A percentile compares a stretch with the other conserved stretches of the same genome.
phyloP scores from a whole-genome alignment of 2,329 filamentous ascomycete species.

The Furcasterigmium furcatum region DNA sequence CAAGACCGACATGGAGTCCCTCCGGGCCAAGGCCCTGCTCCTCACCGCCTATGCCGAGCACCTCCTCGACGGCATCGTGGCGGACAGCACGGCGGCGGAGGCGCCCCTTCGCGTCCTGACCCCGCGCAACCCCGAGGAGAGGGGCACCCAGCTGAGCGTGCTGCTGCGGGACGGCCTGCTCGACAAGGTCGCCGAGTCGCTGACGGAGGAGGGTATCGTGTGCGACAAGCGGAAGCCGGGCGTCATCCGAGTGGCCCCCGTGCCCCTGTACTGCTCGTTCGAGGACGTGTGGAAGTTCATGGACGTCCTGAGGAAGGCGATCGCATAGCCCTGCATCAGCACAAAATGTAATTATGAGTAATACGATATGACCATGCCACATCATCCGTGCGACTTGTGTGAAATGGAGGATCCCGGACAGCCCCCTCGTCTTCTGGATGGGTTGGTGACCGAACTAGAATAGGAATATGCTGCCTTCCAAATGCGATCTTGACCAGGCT shows the following conservation, averaged over 20 bases:
- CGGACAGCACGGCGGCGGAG: constrained; percentile 15
- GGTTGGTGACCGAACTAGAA: too few relatives aligned
- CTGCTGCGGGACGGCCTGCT: constrained; percentile 65
- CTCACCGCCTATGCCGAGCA: constrained; percentile 76
- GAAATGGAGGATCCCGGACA: too few relatives aligned
- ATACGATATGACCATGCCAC: background rate
- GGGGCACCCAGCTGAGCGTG: constrained; percentile 79
- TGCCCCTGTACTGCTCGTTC: constrained; percentile 80
- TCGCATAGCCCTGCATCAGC: constrained; percentile 5
- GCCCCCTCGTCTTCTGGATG: too few relatives aligned
- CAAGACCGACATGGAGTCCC: constrained; percentile 63
- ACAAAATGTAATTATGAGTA: background rate
- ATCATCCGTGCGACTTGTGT: too few relatives aligned
- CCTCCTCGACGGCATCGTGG: constrained; percentile 49
- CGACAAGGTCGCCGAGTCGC: constrained; percentile 59
- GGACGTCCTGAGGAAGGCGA: constrained; percentile 29
- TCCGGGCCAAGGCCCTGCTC: constrained; percentile 68
- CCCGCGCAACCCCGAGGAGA: constrained; percentile 61
- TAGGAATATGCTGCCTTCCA: too few relatives aligned
- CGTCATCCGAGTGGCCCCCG: constrained; percentile 80
- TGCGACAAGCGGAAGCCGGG: constrained; percentile 83
- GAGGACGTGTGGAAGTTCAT: constrained; percentile 61
- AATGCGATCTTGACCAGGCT: too few relatives aligned
- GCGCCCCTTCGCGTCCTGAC: constrained; percentile 63
- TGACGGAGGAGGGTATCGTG: constrained; percentile 69